Evolutionary conservation across 2,329 filamentous ascomycete genomes (phyloP).

Genomic region (Trichoderma sp.): DNA sequence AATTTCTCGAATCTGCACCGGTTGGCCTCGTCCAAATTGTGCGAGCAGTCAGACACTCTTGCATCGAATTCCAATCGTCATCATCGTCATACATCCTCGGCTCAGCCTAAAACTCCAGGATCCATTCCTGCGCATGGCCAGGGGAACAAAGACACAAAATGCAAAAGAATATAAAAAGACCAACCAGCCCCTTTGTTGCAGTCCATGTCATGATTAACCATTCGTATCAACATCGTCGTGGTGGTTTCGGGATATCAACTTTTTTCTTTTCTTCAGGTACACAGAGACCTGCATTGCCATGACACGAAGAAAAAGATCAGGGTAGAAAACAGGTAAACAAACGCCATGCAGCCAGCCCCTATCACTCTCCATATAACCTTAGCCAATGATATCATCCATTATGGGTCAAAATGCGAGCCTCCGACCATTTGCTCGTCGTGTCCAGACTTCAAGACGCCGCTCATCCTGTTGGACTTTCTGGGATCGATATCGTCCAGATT

Average conservation of each 20-base stretch:
- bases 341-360: slow-evolving; percentile 6
- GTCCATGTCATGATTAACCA: slow-evolving; percentile 43
- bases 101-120: slow-evolving; percentile 33
- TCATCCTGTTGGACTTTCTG: slow-evolving; percentile 62
- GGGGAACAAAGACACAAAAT: slow-evolving; percentile 32
- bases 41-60: slow-evolving; percentile 15
- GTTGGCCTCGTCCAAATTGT: slow-evolving; percentile 11
- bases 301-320: slow-evolving; percentile 34
- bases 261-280: slow-evolving; percentile 36
- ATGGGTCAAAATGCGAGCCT: slow-evolving; percentile 65
- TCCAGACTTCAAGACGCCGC: slow-evolving; percentile 60
- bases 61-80: slow-evolving; percentile 26
- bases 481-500: slow-evolving; percentile 58
- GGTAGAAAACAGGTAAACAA: slow-evolving; percentile 28
- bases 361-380: background rate
- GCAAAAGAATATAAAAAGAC: slow-evolving; percentile 40
- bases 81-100: slow-evolving; percentile 16
- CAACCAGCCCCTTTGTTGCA: slow-evolving; percentile 42
- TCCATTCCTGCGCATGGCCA: slow-evolving; percentile 30
- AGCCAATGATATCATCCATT: slow-evolving; percentile 34
- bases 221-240: slow-evolving; percentile 33
- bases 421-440: slow-evolving; percentile 67
- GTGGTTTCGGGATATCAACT: slow-evolving; percentile 34
- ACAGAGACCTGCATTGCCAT: slow-evolving; percentile 32
- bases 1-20: slow-evolving; percentile 16